These are phyloP conservation scores for Glomus cerebriforme DNA, from an alignment of 192 early-diverging fungal species.

Conservation along the genomic window DNA sequence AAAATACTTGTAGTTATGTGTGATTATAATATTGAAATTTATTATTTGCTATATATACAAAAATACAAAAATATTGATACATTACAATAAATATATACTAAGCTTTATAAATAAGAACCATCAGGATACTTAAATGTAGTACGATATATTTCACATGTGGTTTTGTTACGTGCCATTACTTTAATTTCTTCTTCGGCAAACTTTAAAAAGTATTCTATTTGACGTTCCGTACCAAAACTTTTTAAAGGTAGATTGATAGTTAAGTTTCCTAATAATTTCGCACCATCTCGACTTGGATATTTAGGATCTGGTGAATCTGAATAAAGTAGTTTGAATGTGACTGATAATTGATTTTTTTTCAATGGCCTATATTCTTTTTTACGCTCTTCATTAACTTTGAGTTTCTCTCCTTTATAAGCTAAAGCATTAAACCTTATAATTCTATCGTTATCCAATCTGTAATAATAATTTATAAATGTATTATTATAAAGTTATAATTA, in stretches of 20 bases:
- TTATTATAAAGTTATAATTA: background rate
- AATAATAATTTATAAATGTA: background rate
- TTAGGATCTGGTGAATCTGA: background rate
- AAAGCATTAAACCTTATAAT: background rate
- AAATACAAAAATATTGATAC: no score
- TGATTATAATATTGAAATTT: no score
- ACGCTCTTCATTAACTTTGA: background rate
- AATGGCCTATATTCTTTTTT: background rate
- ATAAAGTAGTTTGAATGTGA: background rate
- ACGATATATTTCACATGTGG: background rate
- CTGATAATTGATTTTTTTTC: background rate
- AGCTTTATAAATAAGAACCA: background rate
- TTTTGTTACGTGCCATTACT: constrained; percentile 12
- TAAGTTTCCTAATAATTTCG: background rate
- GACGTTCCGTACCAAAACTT: background rate
- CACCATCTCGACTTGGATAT: constrained; percentile 8
- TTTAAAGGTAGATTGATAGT: background rate
- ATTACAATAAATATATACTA: background rate
- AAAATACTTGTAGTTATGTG: no score
- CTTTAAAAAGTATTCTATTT: constrained; percentile 6
- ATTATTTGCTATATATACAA: no score
- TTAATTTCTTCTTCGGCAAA: constrained; percentile 27
- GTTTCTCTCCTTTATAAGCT: background rate
- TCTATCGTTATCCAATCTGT: background rate
- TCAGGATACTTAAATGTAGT: background rate